phyloP scores from a whole-genome alignment of 2,329 filamentous ascomycete species.

The Curvularia spicifera region DNA sequence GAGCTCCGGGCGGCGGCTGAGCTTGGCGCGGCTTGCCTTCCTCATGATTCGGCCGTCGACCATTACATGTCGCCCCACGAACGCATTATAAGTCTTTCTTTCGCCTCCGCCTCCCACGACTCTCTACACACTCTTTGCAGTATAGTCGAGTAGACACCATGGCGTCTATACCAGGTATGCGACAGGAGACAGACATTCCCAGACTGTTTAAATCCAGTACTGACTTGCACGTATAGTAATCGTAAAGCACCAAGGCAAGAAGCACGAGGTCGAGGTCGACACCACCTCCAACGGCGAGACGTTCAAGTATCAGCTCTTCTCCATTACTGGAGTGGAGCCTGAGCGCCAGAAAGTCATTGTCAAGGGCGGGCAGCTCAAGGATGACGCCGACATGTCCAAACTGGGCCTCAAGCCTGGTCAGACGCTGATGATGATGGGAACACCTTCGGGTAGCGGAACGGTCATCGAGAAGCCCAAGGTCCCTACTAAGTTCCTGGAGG shows the following conservation, averaged over 20 bases:
- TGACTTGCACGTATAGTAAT: constrained; percentile 65
- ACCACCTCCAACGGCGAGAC: constrained; percentile 82
- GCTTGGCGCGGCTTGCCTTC: constrained; percentile 30
- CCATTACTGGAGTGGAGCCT: constrained; percentile 92
- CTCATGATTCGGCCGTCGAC: constrained; percentile 38
- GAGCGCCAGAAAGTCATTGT: constrained; percentile 95
- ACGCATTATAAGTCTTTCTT: constrained; percentile 23
- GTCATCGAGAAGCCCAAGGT: constrained; percentile 76
- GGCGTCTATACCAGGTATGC: constrained; percentile 48
- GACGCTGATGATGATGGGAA: constrained; percentile 95
- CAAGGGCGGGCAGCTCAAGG: constrained; percentile 92
- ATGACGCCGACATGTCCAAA: constrained; percentile 86
- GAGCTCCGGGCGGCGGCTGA: constrained; percentile 32
- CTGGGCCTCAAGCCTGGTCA: constrained; percentile 86
- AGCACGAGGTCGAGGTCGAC: constrained; percentile 93
- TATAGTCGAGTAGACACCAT: constrained; percentile 31
- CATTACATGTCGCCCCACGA: constrained; percentile 42
- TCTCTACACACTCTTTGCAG: constrained; percentile 3
- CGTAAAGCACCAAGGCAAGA: constrained; percentile 94
- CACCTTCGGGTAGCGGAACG: constrained; percentile 69
- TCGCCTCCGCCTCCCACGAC: constrained; percentile 16
- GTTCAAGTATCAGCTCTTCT: constrained; percentile 95
- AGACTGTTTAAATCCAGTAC: constrained; percentile 15
- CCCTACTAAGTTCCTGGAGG: constrained; percentile 86
- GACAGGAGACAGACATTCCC: not conserved